Evolutionary conservation across 106 monocot genomes (phyloP).

Genomic region (Dactylorhiza incarnata): DNA sequence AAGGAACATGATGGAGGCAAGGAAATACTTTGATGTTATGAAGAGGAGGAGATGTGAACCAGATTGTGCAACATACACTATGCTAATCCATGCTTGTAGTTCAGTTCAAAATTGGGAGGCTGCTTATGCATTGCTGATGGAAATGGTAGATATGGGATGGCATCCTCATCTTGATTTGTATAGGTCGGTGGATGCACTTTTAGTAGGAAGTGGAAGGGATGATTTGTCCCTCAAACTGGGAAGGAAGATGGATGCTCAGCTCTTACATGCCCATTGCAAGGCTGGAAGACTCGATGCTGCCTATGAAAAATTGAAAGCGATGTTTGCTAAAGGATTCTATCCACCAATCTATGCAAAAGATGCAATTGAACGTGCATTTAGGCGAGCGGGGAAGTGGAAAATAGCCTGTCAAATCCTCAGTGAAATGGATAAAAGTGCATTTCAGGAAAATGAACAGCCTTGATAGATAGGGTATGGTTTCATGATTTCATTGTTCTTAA

Average conservation of each 20-base stretch:
- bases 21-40: conserved; percentile 26
- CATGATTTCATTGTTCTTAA: no score
- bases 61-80: conserved; percentile 25
- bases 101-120: conserved; percentile 14
- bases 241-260: conserved; percentile 22
- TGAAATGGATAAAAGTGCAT: conserved; percentile 14
- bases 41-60: conserved; percentile 28
- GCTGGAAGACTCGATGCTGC: conserved; percentile 30
- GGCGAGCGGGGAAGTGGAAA: conserved; percentile 18
- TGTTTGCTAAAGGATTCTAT: conserved; percentile 21
- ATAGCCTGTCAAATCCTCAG: conserved; percentile 17
- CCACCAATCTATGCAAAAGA: conserved; percentile 28
- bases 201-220: conserved; percentile 14
- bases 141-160: conserved; percentile 33
- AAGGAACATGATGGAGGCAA: conserved; percentile 20
- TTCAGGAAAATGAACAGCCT: background rate
- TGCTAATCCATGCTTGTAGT: conserved; percentile 29
- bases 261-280: conserved; percentile 19
- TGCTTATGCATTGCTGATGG: conserved; percentile 28
- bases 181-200: conserved; percentile 16
- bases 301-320: conserved; percentile 16
- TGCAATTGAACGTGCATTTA: conserved; percentile 21
- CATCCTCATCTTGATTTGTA: conserved; percentile 19
- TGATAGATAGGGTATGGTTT: background rate
- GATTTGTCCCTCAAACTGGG: conserved; percentile 25